Evolutionary conservation across 805 yeast species (phyloP), one percentile per base, ranked within the genome.

Genomic region (Pachysolen tannophilus): DNA sequence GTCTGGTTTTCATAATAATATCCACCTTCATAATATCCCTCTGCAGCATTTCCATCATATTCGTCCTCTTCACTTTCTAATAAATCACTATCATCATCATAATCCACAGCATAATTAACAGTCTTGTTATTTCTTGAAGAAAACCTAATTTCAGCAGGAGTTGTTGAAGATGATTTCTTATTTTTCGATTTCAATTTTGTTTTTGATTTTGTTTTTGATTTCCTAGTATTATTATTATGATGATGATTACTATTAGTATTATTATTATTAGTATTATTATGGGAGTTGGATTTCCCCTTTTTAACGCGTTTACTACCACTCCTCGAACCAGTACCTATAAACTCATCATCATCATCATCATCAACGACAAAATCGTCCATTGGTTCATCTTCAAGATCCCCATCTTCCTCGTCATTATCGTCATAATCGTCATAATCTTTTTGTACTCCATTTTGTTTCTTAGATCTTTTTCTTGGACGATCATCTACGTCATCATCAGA

Each of bases 21-120:
- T 18, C 35, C 26, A 15, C 32, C 30, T 19, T 38, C 45, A 26
- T 51, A 44, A 27, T 48, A 46, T n/a, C n/a, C n/a, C n/a, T n/a
- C n/a, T n/a, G n/a, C n/a, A n/a, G n/a, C n/a, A n/a, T n/a, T n/a
- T n/a, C n/a, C n/a, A n/a, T n/a, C n/a, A 17, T 49, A 37, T 19
- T 55, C 61, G 7, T 46, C 49, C 17, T 51, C 63, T n/a, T 56
- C 77, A 33, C 66, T 57, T 39, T 63, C 78, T 29, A 72, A 52
- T 28, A 75, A 58, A 34, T 55, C 58, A 21, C 74, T 82, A 38
- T 73, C 78, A 33, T 72, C 71, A 6, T 76, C 82, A 23, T 69
- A 69, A 41, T 84, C 94, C 19, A 82, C 74, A 26, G 72, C 76
- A 52, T 88, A 88, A 53, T 85, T 86, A 28, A 88, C 77, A n/a